Conservation (phyloP, 805 yeast species). For the Metschnikowia baotianmanensis region DNA sequence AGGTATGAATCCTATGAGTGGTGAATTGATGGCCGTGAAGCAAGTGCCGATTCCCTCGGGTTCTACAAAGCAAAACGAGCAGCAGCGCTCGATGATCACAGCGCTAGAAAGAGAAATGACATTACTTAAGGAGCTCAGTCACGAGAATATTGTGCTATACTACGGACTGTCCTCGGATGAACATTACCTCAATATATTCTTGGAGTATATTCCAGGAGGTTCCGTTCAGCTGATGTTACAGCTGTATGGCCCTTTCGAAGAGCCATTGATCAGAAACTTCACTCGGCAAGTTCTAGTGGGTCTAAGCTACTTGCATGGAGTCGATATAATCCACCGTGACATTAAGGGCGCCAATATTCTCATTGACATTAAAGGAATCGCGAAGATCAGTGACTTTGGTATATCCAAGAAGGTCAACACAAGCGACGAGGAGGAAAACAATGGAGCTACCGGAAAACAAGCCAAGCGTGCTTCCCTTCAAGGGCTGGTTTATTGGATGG, state of each 20-base stretch:
- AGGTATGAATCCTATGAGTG: conserved; percentile 89
- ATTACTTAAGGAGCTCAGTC: conserved; percentile 73
- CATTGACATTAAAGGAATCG: conserved; percentile 76
- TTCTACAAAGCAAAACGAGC: conserved; percentile 28
- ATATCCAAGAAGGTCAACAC: conserved; percentile 51
- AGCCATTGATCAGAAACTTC: conserved; percentile 68
- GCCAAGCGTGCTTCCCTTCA: conserved; percentile 75
- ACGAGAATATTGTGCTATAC: conserved; percentile 90
- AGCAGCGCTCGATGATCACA: conserved; percentile 57
- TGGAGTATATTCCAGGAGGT: conserved; percentile 44
- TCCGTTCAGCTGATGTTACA: conserved; percentile 61
- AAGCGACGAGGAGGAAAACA: conserved; percentile 20
- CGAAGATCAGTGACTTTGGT: conserved; percentile 85
- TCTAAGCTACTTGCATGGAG: conserved; percentile 67
- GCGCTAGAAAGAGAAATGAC: conserved; percentile 82
- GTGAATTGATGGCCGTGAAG: conserved; percentile 96
- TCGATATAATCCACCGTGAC: conserved; percentile 79
- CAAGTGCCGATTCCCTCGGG: conserved; percentile 72
- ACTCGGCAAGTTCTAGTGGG: conserved; percentile 77
- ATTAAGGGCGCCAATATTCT: conserved; percentile 87
- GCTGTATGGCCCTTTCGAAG: conserved; percentile 79
- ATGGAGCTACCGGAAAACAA: conserved; percentile 25
- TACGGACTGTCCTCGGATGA: conserved; percentile 82
- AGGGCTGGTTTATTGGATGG: conserved; percentile 95
- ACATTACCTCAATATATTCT: conserved; percentile 70